Percentiles rank a stretch among this genome's conserved stretches.
phyloP scores from a whole-genome alignment of 371 early-diverging fungal genomes.

The Mucor saturninus region DNA sequence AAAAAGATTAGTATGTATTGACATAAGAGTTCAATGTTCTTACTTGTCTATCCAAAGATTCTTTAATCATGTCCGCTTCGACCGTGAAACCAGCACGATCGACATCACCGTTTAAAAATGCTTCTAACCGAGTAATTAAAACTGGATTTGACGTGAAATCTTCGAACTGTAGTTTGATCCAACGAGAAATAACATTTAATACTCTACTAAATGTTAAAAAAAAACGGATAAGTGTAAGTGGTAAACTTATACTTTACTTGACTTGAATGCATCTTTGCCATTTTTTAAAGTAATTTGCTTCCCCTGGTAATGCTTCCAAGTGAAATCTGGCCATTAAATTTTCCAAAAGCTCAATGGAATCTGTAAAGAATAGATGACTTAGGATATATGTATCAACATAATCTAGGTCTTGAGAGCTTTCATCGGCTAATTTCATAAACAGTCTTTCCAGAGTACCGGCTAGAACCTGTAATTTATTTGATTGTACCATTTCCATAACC shows the following conservation, averaged over 20 bases:
- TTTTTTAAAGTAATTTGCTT: slow-evolving; percentile 56
- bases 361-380: slow-evolving; percentile 62
- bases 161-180: slow-evolving; percentile 70
- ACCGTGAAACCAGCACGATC: slow-evolving; percentile 37
- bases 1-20: not conserved
- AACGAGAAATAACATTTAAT: slow-evolving; percentile 64
- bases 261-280: slow-evolving; percentile 70
- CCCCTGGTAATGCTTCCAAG: slow-evolving; percentile 58
- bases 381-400: slow-evolving; percentile 68
- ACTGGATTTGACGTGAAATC: slow-evolving; percentile 57
- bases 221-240: not conserved
- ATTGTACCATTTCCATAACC: slow-evolving; percentile 52
- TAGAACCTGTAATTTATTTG: slow-evolving; percentile 58
- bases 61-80: slow-evolving; percentile 40
- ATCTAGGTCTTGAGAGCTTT: slow-evolving; percentile 65
- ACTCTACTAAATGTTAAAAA: slow-evolving; percentile 43
- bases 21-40: not conserved
- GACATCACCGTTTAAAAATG: slow-evolving; percentile 41
- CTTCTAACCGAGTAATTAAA: slow-evolving; percentile 41
- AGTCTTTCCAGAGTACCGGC: slow-evolving; percentile 67
- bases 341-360: slow-evolving; percentile 61
- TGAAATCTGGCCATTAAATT: slow-evolving; percentile 63
- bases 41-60: slow-evolving; percentile 39
- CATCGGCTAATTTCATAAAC: slow-evolving; percentile 68
- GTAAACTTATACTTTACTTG: slow-evolving; percentile 49